A percentile compares a stretch with the other conserved stretches of the same genome.
Conservation (phyloP, 495 filamentous ascomycete species). For the Podospora australis region DNA sequence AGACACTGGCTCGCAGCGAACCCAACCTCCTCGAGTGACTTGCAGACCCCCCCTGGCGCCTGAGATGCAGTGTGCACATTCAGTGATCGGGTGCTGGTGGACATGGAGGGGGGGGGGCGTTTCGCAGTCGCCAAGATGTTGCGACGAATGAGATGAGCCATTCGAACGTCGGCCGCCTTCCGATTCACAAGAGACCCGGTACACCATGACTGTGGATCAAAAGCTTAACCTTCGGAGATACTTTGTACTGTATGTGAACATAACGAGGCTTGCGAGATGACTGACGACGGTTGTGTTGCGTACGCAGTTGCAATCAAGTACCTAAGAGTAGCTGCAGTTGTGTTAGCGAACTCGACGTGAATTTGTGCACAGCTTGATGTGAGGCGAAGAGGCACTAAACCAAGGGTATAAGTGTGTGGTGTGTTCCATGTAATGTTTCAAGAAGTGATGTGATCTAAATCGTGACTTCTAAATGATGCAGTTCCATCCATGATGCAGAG, state of each 20-base stretch:
- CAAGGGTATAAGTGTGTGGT: conserved; percentile 2
- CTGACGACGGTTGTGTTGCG: no score
- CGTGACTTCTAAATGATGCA: background rate
- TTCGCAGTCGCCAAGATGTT: no score
- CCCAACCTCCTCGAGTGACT: background rate
- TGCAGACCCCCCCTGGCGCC: no score
- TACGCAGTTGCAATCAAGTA: no score
- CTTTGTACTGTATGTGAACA: background rate
- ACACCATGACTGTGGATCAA: background rate
- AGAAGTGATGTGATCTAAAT: background rate
- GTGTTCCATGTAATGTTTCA: background rate
- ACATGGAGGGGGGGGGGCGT: no score
- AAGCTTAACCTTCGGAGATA: background rate
- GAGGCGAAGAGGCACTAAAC: no score
- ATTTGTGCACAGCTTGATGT: no score
- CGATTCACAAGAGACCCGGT: background rate
- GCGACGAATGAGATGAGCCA: background rate
- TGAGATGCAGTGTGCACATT: no score
- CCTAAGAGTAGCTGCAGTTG: no score
- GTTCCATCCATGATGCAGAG: conserved; percentile 2
- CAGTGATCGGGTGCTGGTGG: no score
- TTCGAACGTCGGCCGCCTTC: no score
- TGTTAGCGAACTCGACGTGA: no score
- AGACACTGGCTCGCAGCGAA: conserved; percentile 12
- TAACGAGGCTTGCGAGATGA: conserved; percentile 9